Conservation (phyloP, 768 basidiomycete genomes). For the Melanogaster broomeanus region DNA sequence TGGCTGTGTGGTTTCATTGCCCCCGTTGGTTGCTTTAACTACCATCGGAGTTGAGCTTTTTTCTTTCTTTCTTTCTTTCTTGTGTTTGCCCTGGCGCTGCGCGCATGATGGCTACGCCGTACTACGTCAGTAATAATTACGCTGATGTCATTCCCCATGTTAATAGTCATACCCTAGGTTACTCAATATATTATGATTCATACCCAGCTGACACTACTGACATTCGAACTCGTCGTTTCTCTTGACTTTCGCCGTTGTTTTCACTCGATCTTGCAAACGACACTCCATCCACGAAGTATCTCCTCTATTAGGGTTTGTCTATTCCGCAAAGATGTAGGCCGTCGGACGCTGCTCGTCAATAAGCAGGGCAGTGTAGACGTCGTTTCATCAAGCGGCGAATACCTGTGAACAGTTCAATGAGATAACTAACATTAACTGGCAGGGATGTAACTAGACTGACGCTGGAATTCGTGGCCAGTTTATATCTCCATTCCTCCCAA, state of each 20-base stretch:
- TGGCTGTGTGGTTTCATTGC: background rate
- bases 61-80: background rate
- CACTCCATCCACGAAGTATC: too few relatives aligned
- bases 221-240: too few relatives aligned
- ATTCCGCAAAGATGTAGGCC: too few relatives aligned
- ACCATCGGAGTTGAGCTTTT: background rate
- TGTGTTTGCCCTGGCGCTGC: conserved; percentile 2
- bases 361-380: background rate
- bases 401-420: background rate
- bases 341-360: background rate
- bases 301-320: too few relatives aligned
- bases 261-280: too few relatives aligned
- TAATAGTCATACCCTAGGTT: conserved; percentile 20
- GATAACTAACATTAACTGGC: background rate
- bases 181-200: conserved; percentile 1
- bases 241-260: too few relatives aligned
- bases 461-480: background rate
- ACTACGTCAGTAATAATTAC: conserved; percentile 10
- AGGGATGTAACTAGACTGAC: background rate
- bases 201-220: background rate
- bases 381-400: background rate
- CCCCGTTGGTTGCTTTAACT: background rate
- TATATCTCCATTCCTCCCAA: conserved; percentile 31
- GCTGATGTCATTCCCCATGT: conserved; percentile 3
- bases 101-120: background rate